Evolutionary conservation across 768 basidiomycete genomes (phyloP).

Genomic region (Panaeolus cyanescens): DNA sequence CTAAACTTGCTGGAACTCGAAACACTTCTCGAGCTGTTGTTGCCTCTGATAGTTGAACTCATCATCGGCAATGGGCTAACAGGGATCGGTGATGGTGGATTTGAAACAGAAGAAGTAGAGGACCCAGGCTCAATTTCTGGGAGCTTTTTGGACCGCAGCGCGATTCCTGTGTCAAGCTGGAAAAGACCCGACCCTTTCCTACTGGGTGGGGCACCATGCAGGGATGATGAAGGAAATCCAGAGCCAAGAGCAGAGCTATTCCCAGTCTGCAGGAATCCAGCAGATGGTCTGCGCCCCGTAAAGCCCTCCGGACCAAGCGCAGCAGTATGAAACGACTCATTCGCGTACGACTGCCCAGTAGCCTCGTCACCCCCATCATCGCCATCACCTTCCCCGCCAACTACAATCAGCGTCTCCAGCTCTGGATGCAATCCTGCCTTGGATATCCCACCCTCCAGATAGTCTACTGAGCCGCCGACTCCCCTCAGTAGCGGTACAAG

Average conservation of each 20-base stretch:
- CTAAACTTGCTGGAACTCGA: constrained; percentile 8
- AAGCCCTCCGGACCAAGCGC: not conserved
- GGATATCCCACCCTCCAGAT: constrained; percentile 73
- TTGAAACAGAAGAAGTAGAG: constrained; percentile 31
- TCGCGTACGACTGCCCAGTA: not conserved
- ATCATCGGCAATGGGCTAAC: constrained; percentile 60
- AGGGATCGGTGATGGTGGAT: constrained; percentile 28
- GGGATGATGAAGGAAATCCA: not conserved
- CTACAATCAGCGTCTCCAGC: constrained; percentile 53
- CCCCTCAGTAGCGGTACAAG: constrained; percentile 53
- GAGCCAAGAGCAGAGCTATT: not conserved
- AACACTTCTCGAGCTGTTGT: not conserved
- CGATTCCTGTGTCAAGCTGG: constrained; percentile 66
- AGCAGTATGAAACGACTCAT: constrained; percentile 2
- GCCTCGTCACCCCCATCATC: constrained; percentile 7
- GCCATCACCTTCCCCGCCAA: constrained; percentile 36
- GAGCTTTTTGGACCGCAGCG: constrained; percentile 49
- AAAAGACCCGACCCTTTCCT: constrained; percentile 52
- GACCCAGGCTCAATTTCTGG: constrained; percentile 60
- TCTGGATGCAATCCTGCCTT: constrained; percentile 59
- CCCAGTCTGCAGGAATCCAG: not conserved
- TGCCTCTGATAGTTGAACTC: constrained; percentile 39
- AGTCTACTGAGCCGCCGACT: constrained; percentile 56
- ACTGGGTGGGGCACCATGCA: not conserved
- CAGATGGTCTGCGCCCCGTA: not conserved